phyloP scores from a whole-genome alignment of 108 stramenopile genomes.

The Craspedostauros australis region DNA sequence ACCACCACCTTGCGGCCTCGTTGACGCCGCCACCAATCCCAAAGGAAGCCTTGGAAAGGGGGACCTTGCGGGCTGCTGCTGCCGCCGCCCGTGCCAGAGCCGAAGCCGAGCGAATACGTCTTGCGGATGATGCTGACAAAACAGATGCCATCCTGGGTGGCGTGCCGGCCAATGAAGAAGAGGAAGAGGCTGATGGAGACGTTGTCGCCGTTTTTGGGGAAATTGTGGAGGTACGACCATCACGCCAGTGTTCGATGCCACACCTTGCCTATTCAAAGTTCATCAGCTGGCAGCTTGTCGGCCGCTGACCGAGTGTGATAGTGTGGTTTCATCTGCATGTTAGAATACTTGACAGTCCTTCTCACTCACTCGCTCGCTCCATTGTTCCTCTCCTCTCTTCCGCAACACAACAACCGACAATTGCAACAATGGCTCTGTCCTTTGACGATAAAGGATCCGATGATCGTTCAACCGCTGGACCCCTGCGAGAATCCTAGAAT shows the following conservation, averaged over 20 bases:
- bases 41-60: conserved; percentile 56
- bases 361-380: neutral
- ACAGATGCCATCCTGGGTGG: conserved; percentile 42
- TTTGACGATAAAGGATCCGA: conserved; percentile 39
- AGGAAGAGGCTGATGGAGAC: conserved; percentile 62
- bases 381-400: neutral
- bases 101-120: conserved; percentile 43
- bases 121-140: conserved; percentile 22
- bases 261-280: no score
- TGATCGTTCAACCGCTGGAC: conserved; percentile 50
- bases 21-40: conserved; percentile 66
- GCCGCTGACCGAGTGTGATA: no score
- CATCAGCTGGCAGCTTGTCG: no score
- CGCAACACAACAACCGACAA: neutral
- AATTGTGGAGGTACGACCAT: conserved; percentile 57
- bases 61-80: conserved; percentile 52
- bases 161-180: conserved; percentile 14
- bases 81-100: conserved; percentile 35
- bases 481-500: conserved; percentile 61
- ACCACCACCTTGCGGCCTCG: conserved; percentile 45
- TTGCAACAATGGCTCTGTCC: neutral
- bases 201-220: conserved; percentile 82
- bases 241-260: no score
- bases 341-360: no score
- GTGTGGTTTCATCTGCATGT: no score